Conservation (phyloP, 495 filamentous ascomycete species). For the Lepidopterella palustris region DNA sequence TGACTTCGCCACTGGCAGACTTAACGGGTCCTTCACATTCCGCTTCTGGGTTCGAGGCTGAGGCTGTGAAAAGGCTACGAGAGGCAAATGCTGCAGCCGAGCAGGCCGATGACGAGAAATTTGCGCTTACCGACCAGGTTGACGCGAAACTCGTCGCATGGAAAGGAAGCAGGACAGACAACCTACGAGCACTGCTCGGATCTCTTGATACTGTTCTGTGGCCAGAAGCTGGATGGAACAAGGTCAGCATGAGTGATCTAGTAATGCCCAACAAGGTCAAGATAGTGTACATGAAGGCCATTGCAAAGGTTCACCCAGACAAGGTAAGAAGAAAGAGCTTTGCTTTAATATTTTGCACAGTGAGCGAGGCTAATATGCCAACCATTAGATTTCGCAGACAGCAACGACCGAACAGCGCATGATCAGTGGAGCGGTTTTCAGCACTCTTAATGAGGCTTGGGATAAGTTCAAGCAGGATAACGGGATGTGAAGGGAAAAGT, state of each 20-base stretch:
- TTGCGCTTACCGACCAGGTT: conserved; percentile 77
- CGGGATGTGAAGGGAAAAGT: conserved; percentile 44
- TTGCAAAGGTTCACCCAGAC: conserved; percentile 96
- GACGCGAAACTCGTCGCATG: conserved; percentile 70
- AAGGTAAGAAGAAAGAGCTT: no score
- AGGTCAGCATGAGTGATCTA: conserved; percentile 86
- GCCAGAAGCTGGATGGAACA: conserved; percentile 92
- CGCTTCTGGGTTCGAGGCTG: conserved; percentile 36
- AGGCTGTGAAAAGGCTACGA: conserved; percentile 71
- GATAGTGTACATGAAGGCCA: conserved; percentile 97
- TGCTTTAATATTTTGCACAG: conserved; percentile 4
- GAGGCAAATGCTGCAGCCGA: conserved; percentile 78
- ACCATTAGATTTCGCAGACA: conserved; percentile 65
- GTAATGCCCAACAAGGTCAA: conserved; percentile 89
- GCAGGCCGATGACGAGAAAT: conserved; percentile 81
- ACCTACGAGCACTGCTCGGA: conserved; percentile 79
- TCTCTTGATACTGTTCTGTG: conserved; percentile 87
- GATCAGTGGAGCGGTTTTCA: conserved; percentile 86
- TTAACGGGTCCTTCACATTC: conserved; percentile 28
- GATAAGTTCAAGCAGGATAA: conserved; percentile 96
- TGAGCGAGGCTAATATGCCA: not conserved
- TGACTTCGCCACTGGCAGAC: conserved; percentile 23
- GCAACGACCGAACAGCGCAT: conserved; percentile 92
- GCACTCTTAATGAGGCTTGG: conserved; percentile 93
- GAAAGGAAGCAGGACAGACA: conserved; percentile 85